A percentile compares a stretch with the other conserved stretches of the same genome.
phyloP scores from a whole-genome alignment of 1,284 basidiomycete genomes.

The Sanghuangporus weigelae region DNA sequence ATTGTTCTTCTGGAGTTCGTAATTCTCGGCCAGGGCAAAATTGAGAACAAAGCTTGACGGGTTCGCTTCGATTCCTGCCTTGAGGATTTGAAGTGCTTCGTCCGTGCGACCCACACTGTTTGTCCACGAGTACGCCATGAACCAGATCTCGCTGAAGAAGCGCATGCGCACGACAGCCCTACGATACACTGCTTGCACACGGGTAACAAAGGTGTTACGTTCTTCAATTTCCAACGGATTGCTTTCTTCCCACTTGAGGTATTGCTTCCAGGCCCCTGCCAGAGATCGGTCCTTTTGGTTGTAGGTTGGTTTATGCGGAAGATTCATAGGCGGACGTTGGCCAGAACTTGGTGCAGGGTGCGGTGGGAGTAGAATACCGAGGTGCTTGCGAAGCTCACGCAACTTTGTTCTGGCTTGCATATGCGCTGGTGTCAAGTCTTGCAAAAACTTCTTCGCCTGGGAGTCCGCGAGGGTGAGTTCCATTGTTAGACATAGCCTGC shows the following conservation, averaged over 20 bases:
- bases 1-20: slow-evolving; percentile 65
- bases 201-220: slow-evolving; percentile 53
- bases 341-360: slow-evolving; percentile 28
- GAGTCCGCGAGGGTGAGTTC: background rate
- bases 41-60: slow-evolving; percentile 84
- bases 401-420: slow-evolving; percentile 93
- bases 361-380: slow-evolving; percentile 57
- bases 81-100: slow-evolving; percentile 78
- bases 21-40: slow-evolving; percentile 84
- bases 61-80: slow-evolving; percentile 85
- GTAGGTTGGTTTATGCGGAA: slow-evolving; percentile 76
- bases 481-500: background rate
- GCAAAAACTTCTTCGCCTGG: slow-evolving; percentile 91
- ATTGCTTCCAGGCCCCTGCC: slow-evolving; percentile 84
- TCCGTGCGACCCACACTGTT: slow-evolving; percentile 71
- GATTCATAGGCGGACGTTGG: slow-evolving; percentile 42
- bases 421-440: slow-evolving; percentile 76
- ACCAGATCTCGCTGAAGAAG: slow-evolving; percentile 96
- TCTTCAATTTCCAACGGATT: slow-evolving; percentile 95
- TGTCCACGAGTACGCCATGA: slow-evolving; percentile 85
- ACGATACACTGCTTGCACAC: slow-evolving; percentile 81
- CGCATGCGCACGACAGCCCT: slow-evolving; percentile 89
- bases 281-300: slow-evolving; percentile 66
- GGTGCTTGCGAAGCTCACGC: slow-evolving; percentile 76
- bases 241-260: slow-evolving; percentile 93